Evolutionary conservation across 2,329 filamentous ascomycete genomes (phyloP), one percentile per base, ranked within the genome.

Genomic region (Bipolaris gigantea): DNA sequence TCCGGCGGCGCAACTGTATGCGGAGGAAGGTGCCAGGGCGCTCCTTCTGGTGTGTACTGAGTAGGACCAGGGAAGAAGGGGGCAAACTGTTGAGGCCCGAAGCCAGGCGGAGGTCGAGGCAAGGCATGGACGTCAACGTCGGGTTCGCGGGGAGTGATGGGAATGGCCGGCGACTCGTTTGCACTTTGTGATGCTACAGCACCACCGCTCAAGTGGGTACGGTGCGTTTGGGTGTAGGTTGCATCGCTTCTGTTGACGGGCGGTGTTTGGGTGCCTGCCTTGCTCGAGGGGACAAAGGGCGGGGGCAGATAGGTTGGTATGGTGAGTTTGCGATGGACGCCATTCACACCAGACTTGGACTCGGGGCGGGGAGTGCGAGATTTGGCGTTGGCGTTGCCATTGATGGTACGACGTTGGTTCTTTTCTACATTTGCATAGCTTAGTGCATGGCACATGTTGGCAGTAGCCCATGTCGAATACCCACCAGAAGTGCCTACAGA

Each of bases 151-250:
- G 60, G 72, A 5, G 73, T 74, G 5, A 74, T 75, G 2, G 77
- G 77, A 18, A 72, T 65, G 13, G 63, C 66, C 6, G 71, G 66
- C 18, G 75, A 76, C 21, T 74, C 73, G 25, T 68, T 64, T 16
- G 69, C 65, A 21, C 72, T 72, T 36, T 73, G 73, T 58, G 78
- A 79, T 19, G 76, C 69, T 38, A 77, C 72, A 38, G 68, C 65
- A 34, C 71, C 71, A 1, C 64, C 60, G 47, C 64, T 70, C 10
- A 68, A 63, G 36, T 61, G 62, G 23, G 62, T 55, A 9, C 59
- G 63, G 49, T 73, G 67, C 39, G 56, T 50, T 18, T 48, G 49
- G 13, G 54, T 32, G n/a, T 61, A 48, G 27, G 55, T 36, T 7
- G 35, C 23, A 25, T 60, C 61, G 13, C 38, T 50, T 34, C 53